Evolutionary conservation across 306 rosid genomes (phyloP), one percentile per base, ranked within the genome.

Genomic region (Pterocarpus santalinus): DNA sequence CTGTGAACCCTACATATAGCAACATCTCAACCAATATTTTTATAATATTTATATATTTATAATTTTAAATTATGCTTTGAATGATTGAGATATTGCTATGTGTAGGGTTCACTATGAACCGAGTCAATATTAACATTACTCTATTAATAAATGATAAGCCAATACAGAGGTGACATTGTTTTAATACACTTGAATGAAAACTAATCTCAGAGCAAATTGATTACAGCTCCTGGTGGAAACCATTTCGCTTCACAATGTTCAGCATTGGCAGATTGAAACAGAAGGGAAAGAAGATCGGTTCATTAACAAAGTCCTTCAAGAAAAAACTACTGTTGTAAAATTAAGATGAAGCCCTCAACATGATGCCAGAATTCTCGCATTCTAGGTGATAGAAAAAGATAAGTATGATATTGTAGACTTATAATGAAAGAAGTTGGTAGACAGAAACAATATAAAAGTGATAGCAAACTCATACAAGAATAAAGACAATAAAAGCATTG

Each of bases 231-330:
- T 16, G n/a, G 7, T 47, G 38, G 63, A 57, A 47, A 11, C 71
- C 17, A 10, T 46, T 39, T 22, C 10, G 36, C 81, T 65, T 67
- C 34, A 51, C 5, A 33, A 41, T 34, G 4, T 44, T 75, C 32
- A 8, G 53, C 55, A 6, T 17, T 7, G 2, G 22, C n/a, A 46
- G 43, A 44, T 57, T 22, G 28, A 67, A 44, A 44, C 35, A 35
- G 35, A 66, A 56, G 63, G 36, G 46, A 72, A 56, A 72, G 33
- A 72, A 65, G 33, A 39, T 58, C 55, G 16, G 47, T 72, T 72
- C 51, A 53, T 65, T 65, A 16, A 28, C 43, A 63, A 74, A 30
- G 38, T 44, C 44, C 63, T 16, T 68, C 58, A 60, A 28, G 4
- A 76, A 47, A 56, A 75, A 32, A n/a, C 12, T 57, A 30, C 36